Percentiles rank a stretch among this genome's conserved stretches.
These are phyloP conservation scores for Umbilicus rupestris DNA, from an alignment of 164 flowering plant species.

Conservation along the genomic window DNA sequence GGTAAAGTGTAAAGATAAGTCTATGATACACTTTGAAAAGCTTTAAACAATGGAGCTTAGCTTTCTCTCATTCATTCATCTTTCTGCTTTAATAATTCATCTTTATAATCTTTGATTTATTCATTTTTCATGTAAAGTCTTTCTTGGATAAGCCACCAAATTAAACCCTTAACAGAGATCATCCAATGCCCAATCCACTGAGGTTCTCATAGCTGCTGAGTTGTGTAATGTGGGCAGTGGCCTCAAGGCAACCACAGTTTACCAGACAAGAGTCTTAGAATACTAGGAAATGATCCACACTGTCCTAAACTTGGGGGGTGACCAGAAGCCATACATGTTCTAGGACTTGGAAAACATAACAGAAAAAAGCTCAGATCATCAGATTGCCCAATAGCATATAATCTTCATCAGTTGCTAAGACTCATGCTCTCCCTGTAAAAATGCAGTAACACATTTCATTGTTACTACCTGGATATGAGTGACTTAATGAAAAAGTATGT, in stretches of 20 bases:
- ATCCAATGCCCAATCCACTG: too few relatives aligned
- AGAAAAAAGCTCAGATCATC: too few relatives aligned
- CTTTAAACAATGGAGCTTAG: not conserved
- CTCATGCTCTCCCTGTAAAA: conserved; percentile 3
- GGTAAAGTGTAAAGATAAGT: not conserved
- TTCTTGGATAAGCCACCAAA: not conserved
- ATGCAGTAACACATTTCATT: not conserved
- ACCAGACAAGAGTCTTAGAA: too few relatives aligned
- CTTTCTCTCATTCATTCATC: not conserved
- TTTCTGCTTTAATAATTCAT: conserved; percentile 4
- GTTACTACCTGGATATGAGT: not conserved
- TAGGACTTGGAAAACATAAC: too few relatives aligned
- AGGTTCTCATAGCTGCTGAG: too few relatives aligned
- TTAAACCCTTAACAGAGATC: too few relatives aligned
- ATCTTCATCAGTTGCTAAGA: not conserved
- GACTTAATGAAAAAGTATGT: not conserved
- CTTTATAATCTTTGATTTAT: not conserved
- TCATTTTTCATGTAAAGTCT: not conserved
- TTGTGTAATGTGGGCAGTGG: too few relatives aligned
- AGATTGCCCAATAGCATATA: too few relatives aligned
- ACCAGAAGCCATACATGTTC: too few relatives aligned
- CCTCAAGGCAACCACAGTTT: too few relatives aligned
- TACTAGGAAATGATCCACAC: too few relatives aligned
- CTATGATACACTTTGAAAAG: not conserved
- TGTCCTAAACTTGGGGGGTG: too few relatives aligned